A percentile compares a stretch with the other conserved stretches of the same genome.
phyloP scores from a whole-genome alignment of 108 stramenopile species.

The Nitzschia palea region DNA sequence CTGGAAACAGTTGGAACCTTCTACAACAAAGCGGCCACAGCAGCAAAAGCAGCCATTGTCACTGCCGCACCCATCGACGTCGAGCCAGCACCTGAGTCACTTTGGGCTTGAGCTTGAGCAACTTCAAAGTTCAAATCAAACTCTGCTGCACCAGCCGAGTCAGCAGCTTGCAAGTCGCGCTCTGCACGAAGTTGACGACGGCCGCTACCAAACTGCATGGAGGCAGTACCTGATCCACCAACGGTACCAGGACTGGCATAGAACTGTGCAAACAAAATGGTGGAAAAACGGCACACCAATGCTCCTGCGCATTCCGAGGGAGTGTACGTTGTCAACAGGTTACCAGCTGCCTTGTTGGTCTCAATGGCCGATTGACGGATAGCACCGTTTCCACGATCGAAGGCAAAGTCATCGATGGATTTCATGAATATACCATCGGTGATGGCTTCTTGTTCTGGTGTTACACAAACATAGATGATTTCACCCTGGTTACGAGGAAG shows the following conservation, averaged over 20 bases:
- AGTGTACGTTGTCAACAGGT: slow-evolving; percentile 7
- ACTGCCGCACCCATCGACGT: neutral
- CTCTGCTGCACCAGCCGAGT: neutral
- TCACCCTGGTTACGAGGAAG: slow-evolving; percentile 11
- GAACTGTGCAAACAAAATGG: slow-evolving; percentile 20
- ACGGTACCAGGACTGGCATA: slow-evolving; percentile 9
- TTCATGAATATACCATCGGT: slow-evolving; percentile 10
- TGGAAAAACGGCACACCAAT: slow-evolving; percentile 3
- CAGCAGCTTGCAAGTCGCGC: neutral
- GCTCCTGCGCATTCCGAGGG: neutral
- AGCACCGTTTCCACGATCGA: neutral
- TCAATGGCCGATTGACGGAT: slow-evolving; percentile 14
- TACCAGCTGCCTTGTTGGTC: neutral
- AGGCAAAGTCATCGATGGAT: slow-evolving; percentile 14
- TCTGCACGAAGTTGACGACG: slow-evolving; percentile 5
- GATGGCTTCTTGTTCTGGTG: slow-evolving; percentile 4
- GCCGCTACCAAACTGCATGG: slow-evolving; percentile 18
- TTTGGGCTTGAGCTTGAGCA: neutral
- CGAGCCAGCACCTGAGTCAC: neutral
- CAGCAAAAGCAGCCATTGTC: neutral
- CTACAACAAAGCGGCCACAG: too few species aligned
- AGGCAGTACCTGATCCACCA: slow-evolving; percentile 8
- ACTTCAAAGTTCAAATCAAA: neutral
- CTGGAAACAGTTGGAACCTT: too few species aligned
- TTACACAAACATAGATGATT: slow-evolving; percentile 13